A percentile compares a stretch with the other conserved stretches of the same genome.
Conservation (phyloP, 371 early-diverging fungal species). For the Basidiobolus heterosporus region DNA sequence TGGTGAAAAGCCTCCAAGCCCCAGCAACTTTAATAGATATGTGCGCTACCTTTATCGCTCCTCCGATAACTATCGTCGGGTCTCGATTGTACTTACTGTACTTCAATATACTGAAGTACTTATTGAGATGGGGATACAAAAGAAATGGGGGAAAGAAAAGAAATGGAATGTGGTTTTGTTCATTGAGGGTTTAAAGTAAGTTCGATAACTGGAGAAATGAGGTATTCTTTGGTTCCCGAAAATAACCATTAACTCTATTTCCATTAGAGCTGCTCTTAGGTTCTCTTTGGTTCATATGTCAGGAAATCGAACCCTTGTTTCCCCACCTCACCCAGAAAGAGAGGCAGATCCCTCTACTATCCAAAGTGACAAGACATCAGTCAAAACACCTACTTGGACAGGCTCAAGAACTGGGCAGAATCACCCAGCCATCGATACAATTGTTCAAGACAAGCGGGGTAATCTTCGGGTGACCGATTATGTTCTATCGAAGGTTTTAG, state of each 20-base stretch:
- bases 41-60: slow-evolving; percentile 34
- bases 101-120: slow-evolving; percentile 65
- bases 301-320: slow-evolving; percentile 14
- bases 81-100: slow-evolving; percentile 46
- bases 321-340: slow-evolving; percentile 49
- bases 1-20: slow-evolving; percentile 18
- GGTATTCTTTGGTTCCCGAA: too few relatives aligned
- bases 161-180: slow-evolving; percentile 47
- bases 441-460: slow-evolving; percentile 26
- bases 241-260: neutral
- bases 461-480: neutral
- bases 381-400: slow-evolving; percentile 20
- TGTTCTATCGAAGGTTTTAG: neutral
- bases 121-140: slow-evolving; percentile 67
- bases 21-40: slow-evolving; percentile 69
- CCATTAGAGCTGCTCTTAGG: neutral
- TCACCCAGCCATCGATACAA: slow-evolving; percentile 19
- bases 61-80: slow-evolving; percentile 27
- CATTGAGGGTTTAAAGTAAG: slow-evolving; percentile 62
- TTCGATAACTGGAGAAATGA: neutral
- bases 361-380: slow-evolving; percentile 10
- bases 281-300: slow-evolving; percentile 2
- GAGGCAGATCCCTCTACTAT: slow-evolving; percentile 41
- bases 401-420: slow-evolving; percentile 27
- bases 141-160: slow-evolving; percentile 39